phyloP scores from a whole-genome alignment of 2,329 filamentous ascomycete species.

The Fusarium concolor region DNA sequence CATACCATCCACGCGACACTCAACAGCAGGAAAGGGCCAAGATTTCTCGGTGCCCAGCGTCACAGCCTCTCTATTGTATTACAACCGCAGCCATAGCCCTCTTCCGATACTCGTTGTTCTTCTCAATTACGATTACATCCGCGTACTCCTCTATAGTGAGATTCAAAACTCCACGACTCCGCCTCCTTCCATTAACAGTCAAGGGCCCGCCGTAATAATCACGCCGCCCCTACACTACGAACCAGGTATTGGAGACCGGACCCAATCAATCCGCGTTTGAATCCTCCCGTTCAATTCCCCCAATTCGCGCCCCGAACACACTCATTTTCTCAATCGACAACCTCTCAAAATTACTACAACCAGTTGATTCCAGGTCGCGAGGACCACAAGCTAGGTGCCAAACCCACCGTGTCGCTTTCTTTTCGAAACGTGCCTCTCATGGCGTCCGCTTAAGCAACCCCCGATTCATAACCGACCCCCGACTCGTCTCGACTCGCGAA shows the following conservation, averaged over 20 bases:
- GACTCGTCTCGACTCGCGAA: constrained; percentile 24
- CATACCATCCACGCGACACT: constrained; percentile 23
- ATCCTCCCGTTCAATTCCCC: constrained; percentile 14
- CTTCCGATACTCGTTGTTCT: neutral
- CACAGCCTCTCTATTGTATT: constrained; percentile 23
- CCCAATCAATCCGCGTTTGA: constrained; percentile 24
- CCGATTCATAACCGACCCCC: neutral
- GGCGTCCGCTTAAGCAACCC: constrained; percentile 38
- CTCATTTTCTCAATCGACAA: constrained; percentile 13
- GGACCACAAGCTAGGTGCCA: constrained; percentile 4
- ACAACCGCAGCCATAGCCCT: neutral
- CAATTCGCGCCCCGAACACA: constrained; percentile 28
- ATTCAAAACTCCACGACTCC: constrained; percentile 9
- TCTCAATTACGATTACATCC: neutral
- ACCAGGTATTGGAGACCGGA: constrained; percentile 2
- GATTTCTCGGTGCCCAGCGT: constrained; percentile 32
- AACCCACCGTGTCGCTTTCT: constrained; percentile 1
- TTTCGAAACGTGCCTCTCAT: constrained; percentile 24
- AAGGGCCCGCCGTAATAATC: constrained; percentile 26
- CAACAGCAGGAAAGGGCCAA: constrained; percentile 29
- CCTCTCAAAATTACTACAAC: constrained; percentile 2
- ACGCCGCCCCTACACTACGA: constrained; percentile 4
- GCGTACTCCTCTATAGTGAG: neutral
- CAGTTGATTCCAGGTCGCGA: constrained; percentile 3
- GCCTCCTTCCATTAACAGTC: constrained; percentile 17